Conservation (phyloP, 208 protist species). For the Angomonas deanei region DNA sequence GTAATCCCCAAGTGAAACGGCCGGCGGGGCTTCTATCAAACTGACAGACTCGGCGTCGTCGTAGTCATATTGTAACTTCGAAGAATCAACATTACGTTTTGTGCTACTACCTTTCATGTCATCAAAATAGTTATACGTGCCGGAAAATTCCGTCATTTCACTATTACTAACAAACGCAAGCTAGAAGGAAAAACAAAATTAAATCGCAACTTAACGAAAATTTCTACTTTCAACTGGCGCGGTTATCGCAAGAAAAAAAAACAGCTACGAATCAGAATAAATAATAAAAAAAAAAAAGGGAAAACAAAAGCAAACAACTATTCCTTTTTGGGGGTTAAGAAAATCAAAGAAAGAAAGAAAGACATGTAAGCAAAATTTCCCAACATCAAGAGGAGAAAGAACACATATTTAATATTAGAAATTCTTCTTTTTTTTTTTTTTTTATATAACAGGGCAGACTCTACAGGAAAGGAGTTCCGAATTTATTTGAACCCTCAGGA, state of each 20-base stretch:
- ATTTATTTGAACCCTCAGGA: too few relatives aligned
- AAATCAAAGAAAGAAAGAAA: neutral
- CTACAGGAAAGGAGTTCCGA: too few relatives aligned
- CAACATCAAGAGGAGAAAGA: too few relatives aligned
- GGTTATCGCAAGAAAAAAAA: conserved; percentile 1
- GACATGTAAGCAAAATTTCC: too few relatives aligned
- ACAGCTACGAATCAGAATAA: neutral
- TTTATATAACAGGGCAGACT: too few relatives aligned
- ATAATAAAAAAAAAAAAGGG: neutral
- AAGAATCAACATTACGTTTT: neutral
- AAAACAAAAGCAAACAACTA: too few relatives aligned
- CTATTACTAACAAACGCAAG: neutral
- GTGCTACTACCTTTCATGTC: neutral
- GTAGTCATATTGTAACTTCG: neutral
- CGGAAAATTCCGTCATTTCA: neutral
- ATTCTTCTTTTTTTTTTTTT: neutral
- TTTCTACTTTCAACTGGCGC: too few relatives aligned
- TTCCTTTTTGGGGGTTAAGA: too few relatives aligned
- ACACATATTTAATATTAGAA: neutral
- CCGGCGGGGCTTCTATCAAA: neutral
- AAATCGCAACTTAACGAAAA: neutral
- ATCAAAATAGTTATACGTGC: conserved; percentile 2
- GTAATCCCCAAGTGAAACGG: conserved; percentile 2
- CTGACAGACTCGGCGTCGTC: neutral
- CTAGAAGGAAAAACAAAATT: neutral